Percentiles rank a stretch among this genome's conserved stretches.
These are phyloP conservation scores for Thalassiosira livingstoniorum DNA, from an alignment of 352 stramenopile species.

Conservation along the genomic window DNA sequence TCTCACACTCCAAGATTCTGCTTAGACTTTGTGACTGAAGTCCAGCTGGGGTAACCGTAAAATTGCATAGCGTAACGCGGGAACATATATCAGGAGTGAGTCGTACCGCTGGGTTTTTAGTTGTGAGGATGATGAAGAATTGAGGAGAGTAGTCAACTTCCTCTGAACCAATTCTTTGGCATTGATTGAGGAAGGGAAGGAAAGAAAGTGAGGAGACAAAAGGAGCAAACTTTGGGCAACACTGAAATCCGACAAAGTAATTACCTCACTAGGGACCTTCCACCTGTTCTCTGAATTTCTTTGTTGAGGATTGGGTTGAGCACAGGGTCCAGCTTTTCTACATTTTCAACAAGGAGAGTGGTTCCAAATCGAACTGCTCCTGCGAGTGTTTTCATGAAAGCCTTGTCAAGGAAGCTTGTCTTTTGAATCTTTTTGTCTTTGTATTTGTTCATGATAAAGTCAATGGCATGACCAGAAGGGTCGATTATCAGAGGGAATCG, in stretches of 20 bases:
- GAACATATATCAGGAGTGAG: slow-evolving; percentile 99
- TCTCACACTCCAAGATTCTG: slow-evolving; percentile 95
- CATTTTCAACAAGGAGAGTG: slow-evolving; percentile 98
- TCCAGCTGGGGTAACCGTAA: slow-evolving; percentile 98
- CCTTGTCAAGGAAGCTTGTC: slow-evolving; percentile 98
- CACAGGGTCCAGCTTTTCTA: slow-evolving; percentile 99
- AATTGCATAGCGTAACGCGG: slow-evolving; percentile 99
- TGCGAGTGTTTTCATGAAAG: slow-evolving; percentile 99
- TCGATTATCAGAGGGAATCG: slow-evolving; percentile 99
- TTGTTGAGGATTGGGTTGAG: slow-evolving; percentile 99
- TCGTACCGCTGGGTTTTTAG: slow-evolving; percentile 95
- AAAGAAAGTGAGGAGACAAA: no score
- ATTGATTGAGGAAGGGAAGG: slow-evolving; percentile 68
- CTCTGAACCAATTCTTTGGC: slow-evolving; percentile 96
- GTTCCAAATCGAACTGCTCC: slow-evolving; percentile 99
- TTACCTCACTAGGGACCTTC: slow-evolving; percentile 94
- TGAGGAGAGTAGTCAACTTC: slow-evolving; percentile 99
- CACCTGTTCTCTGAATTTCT: slow-evolving; percentile 98
- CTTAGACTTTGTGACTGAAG: slow-evolving; percentile 96
- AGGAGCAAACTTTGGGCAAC: no score
- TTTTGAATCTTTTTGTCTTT: slow-evolving; percentile 94
- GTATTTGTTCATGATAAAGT: slow-evolving; percentile 99
- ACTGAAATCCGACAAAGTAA: no score
- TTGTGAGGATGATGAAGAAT: slow-evolving; percentile 99
- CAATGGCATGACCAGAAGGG: slow-evolving; percentile 96